Conservation (phyloP, 1,284 basidiomycete genomes). For the Mrakiaceae sp. region DNA sequence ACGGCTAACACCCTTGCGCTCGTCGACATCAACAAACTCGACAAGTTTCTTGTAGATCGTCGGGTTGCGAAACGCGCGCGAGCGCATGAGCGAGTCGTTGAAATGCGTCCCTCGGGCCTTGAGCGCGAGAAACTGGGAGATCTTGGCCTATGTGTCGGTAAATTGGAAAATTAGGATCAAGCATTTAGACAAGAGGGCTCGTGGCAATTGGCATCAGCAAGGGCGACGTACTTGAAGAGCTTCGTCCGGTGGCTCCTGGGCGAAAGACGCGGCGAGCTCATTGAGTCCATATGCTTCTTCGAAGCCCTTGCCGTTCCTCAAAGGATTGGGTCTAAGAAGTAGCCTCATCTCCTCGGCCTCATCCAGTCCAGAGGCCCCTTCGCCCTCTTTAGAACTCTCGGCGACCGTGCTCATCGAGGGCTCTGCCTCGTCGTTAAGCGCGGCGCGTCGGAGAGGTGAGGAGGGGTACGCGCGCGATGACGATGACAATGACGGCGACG, state of each 20-base stretch:
- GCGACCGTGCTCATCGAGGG: too few species aligned
- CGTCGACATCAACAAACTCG: slow-evolving; percentile 71
- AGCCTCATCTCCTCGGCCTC: slow-evolving; percentile 1
- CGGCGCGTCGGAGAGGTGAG: not conserved
- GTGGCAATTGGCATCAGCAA: not conserved
- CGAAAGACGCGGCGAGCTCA: not conserved
- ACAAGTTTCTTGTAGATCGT: slow-evolving; percentile 79
- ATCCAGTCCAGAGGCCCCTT: not conserved
- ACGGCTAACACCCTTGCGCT: slow-evolving; percentile 56
- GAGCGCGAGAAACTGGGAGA: slow-evolving; percentile 56
- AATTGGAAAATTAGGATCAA: not conserved
- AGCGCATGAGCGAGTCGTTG: slow-evolving; percentile 78
- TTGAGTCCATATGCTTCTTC: slow-evolving; percentile 15
- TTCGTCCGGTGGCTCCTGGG: too few species aligned
- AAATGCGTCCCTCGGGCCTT: slow-evolving; percentile 59
- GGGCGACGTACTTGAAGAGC: too few species aligned
- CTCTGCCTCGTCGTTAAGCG: too few species aligned
- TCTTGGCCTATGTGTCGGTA: slow-evolving; percentile 48
- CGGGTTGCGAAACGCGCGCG: slow-evolving; percentile 77
- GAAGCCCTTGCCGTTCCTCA: slow-evolving; percentile 11
- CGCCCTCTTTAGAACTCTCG: too few species aligned
- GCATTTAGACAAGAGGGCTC: not conserved
- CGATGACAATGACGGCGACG: too few species aligned
- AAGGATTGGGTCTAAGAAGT: slow-evolving; percentile 2
- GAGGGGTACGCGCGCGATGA: not conserved